Evolutionary conservation across 2,329 filamentous ascomycete species (phyloP), one percentile per base, ranked within the genome.

Genomic region (Colletotrichum liaoningense): DNA sequence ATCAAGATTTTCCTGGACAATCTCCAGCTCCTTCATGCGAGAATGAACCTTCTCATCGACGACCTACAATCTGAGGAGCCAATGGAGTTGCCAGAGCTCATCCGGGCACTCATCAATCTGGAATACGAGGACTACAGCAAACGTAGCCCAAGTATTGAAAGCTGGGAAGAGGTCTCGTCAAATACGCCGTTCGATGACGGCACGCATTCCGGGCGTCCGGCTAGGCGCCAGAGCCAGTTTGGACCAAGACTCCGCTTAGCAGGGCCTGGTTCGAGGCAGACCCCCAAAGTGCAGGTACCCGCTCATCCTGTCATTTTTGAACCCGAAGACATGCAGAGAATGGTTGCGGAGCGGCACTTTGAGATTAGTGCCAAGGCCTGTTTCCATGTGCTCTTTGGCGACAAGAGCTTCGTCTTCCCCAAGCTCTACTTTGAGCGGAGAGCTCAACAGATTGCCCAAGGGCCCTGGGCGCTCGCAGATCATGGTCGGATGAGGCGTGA

Each of bases 381-480:
- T 71, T 99, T 98, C 82, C 96, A 98, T 79, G 94, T 98, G 19
- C 89, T 99, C 64, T 99, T 98, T 82, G 97, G 97, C 49, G 97
- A 99, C 82, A 97, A 96, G 84, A 97, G 94, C 80, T 94, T 95
- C 42, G 92, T 98, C 52, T 99, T 98, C 84, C 95, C 97, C 78
- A 92, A 96, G 79, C 87, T 98, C 35, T 96, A 98, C 80, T 93
- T 94, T 80, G 95, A 97, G 80, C 90, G 94, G 64, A 89, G 92
- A 78, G 94, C 94, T 16, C 90, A 92, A 81, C 91, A 92, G 75
- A 95, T 98, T 75, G 91, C 93, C 2, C 95, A 98, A 82, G 93
- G 94, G 0, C 94, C 96, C 0, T 99, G 97, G 97, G 86, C 88
- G 22, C 87, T 92, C 62, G 86, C 90, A 4, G 93, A 95, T 71